Evolutionary conservation across 129 eudicot species (phyloP).

Genomic region (Apium graveolens): DNA sequence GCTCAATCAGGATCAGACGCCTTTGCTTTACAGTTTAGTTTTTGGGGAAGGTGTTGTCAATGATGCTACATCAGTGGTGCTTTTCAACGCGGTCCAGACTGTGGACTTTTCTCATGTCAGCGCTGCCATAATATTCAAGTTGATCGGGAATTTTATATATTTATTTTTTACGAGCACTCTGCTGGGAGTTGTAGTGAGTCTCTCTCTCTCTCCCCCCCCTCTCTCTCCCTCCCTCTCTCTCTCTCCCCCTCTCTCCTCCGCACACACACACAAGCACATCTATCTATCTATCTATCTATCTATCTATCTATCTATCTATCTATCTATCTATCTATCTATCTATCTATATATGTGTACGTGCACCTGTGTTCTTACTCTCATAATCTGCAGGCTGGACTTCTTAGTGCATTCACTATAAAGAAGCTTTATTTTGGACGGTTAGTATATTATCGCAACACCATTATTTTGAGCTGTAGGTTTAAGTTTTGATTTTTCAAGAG

Average conservation of each 20-base stretch:
- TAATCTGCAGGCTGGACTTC: not conserved
- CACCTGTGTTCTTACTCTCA: no score
- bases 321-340: no score
- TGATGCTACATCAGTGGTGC: constrained; percentile 82
- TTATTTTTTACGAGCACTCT: constrained; percentile 59
- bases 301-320: no score
- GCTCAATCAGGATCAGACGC: constrained; percentile 84
- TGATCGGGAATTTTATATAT: constrained; percentile 59
- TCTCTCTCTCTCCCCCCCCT: constrained; percentile 14
- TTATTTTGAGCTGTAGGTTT: not conserved
- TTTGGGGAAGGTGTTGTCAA: constrained; percentile 90
- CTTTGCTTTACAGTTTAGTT: constrained; percentile 71
- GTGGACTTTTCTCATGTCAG: constrained; percentile 55
- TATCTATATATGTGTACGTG: no score
- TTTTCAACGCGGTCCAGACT: constrained; percentile 79
- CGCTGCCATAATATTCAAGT: constrained; percentile 35
- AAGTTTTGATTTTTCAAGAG: not conserved
- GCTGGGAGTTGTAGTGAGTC: constrained; percentile 61
- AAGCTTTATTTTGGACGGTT: constrained; percentile 1
- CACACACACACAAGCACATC: no score
- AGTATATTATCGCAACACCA: not conserved
- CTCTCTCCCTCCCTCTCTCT: no score
- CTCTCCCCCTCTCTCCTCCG: no score
- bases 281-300: no score
- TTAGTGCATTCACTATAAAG: not conserved